Percentiles rank a stretch among this genome's conserved stretches.
Conservation (phyloP, 2,329 filamentous ascomycete genomes). For the Diaporthe nobilis region DNA sequence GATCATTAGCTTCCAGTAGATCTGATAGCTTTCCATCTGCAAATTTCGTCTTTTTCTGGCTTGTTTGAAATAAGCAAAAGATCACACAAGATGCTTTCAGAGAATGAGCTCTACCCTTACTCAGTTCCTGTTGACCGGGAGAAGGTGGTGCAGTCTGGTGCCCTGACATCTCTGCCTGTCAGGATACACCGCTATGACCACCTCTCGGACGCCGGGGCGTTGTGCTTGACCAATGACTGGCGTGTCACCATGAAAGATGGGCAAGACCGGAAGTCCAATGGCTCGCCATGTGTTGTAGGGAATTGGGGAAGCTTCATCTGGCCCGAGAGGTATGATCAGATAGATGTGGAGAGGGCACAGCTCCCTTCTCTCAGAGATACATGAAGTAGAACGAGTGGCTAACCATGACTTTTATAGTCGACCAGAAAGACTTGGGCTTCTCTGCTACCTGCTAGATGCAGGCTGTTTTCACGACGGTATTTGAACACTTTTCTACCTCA, state of each 20-base stretch:
- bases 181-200: not conserved
- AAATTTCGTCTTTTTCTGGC: not conserved
- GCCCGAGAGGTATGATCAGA: not conserved
- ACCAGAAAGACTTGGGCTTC: not conserved
- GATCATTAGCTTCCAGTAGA: not conserved
- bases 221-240: not conserved
- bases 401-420: not conserved
- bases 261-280: not conserved
- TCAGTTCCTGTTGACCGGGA: not conserved
- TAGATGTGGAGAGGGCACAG: not conserved
- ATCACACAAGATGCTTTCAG: not conserved
- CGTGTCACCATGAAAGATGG: not conserved
- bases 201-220: not conserved
- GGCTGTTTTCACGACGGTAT: not conserved
- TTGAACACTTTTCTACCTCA: not conserved
- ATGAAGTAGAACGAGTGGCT: not conserved
- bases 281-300: not conserved
- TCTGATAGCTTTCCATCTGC: not conserved
- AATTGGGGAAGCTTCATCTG: not conserved
- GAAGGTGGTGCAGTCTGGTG: not conserved
- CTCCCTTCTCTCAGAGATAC: not conserved
- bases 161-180: not conserved
- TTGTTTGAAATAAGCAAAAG: not conserved
- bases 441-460: not conserved
- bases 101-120: not conserved